phyloP scores from a whole-genome alignment of 1,139 yeast genomes.

The Kodamaea plutei region DNA sequence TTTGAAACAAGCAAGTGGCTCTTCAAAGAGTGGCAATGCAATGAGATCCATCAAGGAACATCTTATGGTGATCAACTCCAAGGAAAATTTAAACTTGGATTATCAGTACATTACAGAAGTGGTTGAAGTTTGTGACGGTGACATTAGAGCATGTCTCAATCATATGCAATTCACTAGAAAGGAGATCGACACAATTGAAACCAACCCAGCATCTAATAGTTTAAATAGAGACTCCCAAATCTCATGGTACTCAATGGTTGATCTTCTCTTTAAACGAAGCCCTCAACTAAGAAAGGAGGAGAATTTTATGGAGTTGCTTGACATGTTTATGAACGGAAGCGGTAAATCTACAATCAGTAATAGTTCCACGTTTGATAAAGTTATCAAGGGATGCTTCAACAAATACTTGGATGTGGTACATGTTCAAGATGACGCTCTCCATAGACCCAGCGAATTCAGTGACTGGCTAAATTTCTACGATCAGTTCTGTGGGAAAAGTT shows the following conservation, averaged over 20 bases:
- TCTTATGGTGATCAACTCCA: constrained; percentile 28
- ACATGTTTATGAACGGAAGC: constrained; percentile 29
- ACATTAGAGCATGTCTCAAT: constrained; percentile 81
- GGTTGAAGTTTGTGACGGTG: constrained; percentile 74
- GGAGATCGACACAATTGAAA: constrained; percentile 17
- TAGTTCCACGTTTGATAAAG: constrained; percentile 52
- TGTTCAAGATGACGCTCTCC: constrained; percentile 61
- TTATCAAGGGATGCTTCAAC: constrained; percentile 71
- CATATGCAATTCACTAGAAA: constrained; percentile 66
- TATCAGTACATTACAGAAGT: constrained; percentile 44
- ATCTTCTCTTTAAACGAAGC: constrained; percentile 49
- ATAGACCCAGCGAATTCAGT: constrained; percentile 58
- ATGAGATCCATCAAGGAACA: constrained; percentile 39
- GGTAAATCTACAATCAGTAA: constrained; percentile 44
- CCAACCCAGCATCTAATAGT: constrained; percentile 3
- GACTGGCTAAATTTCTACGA: constrained; percentile 82
- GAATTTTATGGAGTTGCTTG: constrained; percentile 42
- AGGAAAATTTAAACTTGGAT: constrained; percentile 32
- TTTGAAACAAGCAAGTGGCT: constrained; percentile 37
- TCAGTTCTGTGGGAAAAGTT: constrained; percentile 24
- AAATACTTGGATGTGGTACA: constrained; percentile 49
- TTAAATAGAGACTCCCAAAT: constrained; percentile 49
- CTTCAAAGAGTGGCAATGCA: constrained; percentile 32
- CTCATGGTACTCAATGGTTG: constrained; percentile 59
- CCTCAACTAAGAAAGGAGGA: constrained; percentile 43